These are phyloP conservation scores for Leptoxyphium fumago DNA, from an alignment of 2,329 filamentous ascomycete genomes.

Conservation along the genomic window DNA sequence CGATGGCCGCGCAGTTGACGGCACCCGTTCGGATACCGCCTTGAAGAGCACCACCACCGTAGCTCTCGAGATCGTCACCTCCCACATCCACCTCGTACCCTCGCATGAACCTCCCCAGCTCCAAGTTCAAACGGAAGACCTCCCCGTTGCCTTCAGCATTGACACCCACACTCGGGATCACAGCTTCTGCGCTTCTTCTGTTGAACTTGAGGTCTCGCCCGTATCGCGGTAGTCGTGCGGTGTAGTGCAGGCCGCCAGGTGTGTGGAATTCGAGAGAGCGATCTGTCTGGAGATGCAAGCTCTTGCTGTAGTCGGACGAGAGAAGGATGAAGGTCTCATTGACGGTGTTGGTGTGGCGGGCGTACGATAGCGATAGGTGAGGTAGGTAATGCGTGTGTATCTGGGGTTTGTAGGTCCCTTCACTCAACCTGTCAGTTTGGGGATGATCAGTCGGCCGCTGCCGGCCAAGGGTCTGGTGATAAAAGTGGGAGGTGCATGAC, in stretches of 20 bases:
- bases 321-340: constrained; percentile 86
- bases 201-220: constrained; percentile 83
- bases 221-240: constrained; percentile 80
- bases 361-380: constrained; percentile 83
- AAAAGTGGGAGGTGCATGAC: not conserved
- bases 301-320: constrained; percentile 85
- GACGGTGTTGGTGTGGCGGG: constrained; percentile 78
- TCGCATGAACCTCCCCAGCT: constrained; percentile 85
- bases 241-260: constrained; percentile 72
- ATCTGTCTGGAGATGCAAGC: constrained; percentile 82
- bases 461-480: not conserved
- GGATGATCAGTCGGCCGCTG: not conserved
- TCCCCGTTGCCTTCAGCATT: constrained; percentile 78
- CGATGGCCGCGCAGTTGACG: constrained; percentile 76
- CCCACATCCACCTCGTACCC: constrained; percentile 86
- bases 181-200: constrained; percentile 63
- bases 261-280: constrained; percentile 88
- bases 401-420: constrained; percentile 58
- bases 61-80: constrained; percentile 54
- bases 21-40: constrained; percentile 73
- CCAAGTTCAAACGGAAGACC: constrained; percentile 82
- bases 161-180: constrained; percentile 76
- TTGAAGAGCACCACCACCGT: constrained; percentile 62
- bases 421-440: constrained; percentile 9
- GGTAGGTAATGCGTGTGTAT: constrained; percentile 94